phyloP scores from a whole-genome alignment of 768 basidiomycete species.

The Pulveroboletus sp. region DNA sequence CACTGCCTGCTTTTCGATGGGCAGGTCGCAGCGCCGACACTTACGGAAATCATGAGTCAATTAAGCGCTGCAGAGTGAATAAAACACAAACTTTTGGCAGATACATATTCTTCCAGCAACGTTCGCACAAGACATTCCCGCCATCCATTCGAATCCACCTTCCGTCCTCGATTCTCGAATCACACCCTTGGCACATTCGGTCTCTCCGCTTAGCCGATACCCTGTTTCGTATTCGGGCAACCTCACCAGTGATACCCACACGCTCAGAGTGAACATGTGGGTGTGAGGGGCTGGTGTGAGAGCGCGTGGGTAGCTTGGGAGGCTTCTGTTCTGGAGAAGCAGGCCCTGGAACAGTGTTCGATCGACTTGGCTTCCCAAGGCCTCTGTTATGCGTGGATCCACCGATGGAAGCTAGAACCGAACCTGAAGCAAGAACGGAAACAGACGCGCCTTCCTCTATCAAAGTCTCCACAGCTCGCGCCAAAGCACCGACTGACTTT shows the following conservation, averaged over 20 bases:
- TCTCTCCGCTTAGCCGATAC: conserved; percentile 32
- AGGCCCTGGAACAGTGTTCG: conserved; percentile 51
- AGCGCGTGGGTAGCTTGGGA: conserved; percentile 55
- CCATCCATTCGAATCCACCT: conserved; percentile 79
- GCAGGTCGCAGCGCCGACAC: conserved; percentile 85
- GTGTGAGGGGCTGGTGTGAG: conserved; percentile 48
- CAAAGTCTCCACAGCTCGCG: conserved; percentile 51
- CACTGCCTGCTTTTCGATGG: conserved; percentile 90
- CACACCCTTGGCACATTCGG: conserved; percentile 66
- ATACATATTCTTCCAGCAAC: conserved; percentile 96
- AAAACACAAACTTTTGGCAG: conserved; percentile 69
- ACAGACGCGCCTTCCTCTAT: conserved; percentile 42
- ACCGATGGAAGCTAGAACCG: conserved; percentile 30
- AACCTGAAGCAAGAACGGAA: conserved; percentile 34
- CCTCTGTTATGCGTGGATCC: conserved; percentile 15
- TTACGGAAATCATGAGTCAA: conserved; percentile 1
- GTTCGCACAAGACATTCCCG: conserved; percentile 79
- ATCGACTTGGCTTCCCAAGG: conserved; percentile 37
- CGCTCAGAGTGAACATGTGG: conserved; percentile 32
- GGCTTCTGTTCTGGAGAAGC: conserved; percentile 43
- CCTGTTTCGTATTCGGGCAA: conserved; percentile 31
- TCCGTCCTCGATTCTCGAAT: conserved; percentile 68
- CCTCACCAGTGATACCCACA: conserved; percentile 24
- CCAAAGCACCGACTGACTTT: conserved; percentile 39
- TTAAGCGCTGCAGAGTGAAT: neutral